Percentiles rank a stretch among this genome's conserved stretches.
phyloP scores from a whole-genome alignment of 257 asterid genomes.

The Gentiana straminea region DNA sequence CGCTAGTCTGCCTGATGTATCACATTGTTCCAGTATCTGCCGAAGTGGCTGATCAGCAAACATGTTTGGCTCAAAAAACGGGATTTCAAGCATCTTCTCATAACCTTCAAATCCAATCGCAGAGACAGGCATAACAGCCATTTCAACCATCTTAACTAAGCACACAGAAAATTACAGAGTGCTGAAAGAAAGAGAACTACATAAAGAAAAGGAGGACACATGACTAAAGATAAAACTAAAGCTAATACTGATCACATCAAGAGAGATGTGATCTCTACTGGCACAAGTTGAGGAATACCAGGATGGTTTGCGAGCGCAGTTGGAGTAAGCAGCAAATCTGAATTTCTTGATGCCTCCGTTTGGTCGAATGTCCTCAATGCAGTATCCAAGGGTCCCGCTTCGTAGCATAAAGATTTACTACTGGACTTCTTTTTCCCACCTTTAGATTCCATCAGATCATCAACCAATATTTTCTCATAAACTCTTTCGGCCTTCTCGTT shows the following conservation, averaged over 20 bases:
- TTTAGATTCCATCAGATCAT: constrained; percentile 84
- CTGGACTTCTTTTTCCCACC: constrained; percentile 53
- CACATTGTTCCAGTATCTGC: too few species aligned
- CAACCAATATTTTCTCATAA: constrained; percentile 5
- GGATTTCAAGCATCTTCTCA: constrained; percentile 73
- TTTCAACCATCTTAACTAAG: constrained; percentile 25
- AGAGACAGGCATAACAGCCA: constrained; percentile 28
- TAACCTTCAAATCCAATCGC: constrained; percentile 78
- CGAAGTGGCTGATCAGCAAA: too few species aligned
- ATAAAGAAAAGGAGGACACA: constrained; percentile 13
- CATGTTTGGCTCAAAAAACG: neutral
- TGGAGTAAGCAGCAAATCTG: constrained; percentile 93
- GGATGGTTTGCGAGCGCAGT: constrained; percentile 96
- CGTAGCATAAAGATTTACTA: constrained; percentile 41
- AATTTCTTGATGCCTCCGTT: constrained; percentile 89
- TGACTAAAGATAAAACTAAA: constrained; percentile 49
- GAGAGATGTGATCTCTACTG: constrained; percentile 16
- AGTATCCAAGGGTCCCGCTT: constrained; percentile 87
- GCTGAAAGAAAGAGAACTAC: constrained; percentile 7
- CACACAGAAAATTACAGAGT: constrained; percentile 1
- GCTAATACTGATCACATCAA: constrained; percentile 31
- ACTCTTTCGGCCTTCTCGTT: too few species aligned
- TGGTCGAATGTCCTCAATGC: constrained; percentile 86
- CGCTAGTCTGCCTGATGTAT: too few species aligned
- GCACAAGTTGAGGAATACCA: constrained; percentile 29